phyloP scores from a whole-genome alignment of 2,329 filamentous ascomycete species.

The Cryphonectria parasitica region DNA sequence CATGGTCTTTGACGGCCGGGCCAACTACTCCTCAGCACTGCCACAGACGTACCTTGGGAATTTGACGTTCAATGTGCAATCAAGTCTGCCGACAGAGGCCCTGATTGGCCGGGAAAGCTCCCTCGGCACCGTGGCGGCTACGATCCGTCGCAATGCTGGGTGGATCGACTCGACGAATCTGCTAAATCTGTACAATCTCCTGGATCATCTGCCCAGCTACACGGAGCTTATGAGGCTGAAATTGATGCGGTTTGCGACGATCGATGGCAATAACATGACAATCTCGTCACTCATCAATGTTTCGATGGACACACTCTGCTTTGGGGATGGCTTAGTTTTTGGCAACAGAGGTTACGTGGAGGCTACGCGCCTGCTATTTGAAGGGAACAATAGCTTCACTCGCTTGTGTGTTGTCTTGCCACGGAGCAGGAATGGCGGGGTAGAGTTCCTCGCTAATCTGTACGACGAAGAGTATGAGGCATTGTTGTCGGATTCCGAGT shows the following conservation, averaged over 20 bases:
- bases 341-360: conserved; percentile 27
- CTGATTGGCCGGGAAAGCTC: conserved; percentile 15
- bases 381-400: conserved; percentile 8
- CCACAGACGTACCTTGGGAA: conserved; percentile 30
- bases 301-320: conserved; percentile 20
- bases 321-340: conserved; percentile 22
- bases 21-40: conserved; percentile 22
- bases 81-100: conserved; percentile 2
- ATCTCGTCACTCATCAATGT: conserved; percentile 22
- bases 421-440: conserved; percentile 22
- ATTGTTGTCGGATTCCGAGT: conserved; percentile 16
- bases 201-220: conserved; percentile 19
- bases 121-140: conserved; percentile 19
- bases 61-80: conserved; percentile 17
- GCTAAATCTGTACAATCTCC: conserved; percentile 25
- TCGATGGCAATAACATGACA: conserved; percentile 18
- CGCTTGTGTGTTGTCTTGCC: conserved; percentile 27
- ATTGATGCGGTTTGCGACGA: neutral
- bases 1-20: conserved; percentile 23
- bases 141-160: conserved; percentile 19
- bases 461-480: conserved; percentile 30
- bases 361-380: conserved; percentile 26
- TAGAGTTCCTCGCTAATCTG: conserved; percentile 29
- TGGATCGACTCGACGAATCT: conserved; percentile 6
- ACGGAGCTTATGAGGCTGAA: conserved; percentile 9